A percentile compares a stretch with the other conserved stretches of the same genome.
These are phyloP conservation scores for Larix kaempferi DNA, from an alignment of 75 land plant species.

Conservation along the genomic window DNA sequence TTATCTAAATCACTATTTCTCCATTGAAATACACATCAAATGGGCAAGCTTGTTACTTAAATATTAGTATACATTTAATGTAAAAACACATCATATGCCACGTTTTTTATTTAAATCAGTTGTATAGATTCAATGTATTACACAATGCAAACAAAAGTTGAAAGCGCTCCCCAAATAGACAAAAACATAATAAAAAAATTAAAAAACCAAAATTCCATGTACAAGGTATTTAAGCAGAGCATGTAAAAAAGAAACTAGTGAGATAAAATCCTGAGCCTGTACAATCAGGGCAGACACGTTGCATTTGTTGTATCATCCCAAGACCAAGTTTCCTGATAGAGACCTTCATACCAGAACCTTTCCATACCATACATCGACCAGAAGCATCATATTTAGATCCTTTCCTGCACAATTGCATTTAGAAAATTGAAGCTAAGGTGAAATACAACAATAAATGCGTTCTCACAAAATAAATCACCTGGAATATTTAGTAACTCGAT, in stretches of 20 bases:
- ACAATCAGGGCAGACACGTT: conserved; percentile 75
- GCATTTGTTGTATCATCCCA: conserved; percentile 94
- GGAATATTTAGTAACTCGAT: no score
- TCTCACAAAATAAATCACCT: no score
- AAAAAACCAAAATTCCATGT: not conserved
- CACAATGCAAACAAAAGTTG: no score
- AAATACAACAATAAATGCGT: not conserved
- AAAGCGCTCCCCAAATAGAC: no score
- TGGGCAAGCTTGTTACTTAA: not conserved
- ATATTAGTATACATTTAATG: not conserved
- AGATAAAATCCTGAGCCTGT: conserved; percentile 51
- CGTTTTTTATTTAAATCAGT: not conserved
- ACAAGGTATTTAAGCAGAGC: not conserved
- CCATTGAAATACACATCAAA: no score
- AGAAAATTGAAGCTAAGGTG: not conserved
- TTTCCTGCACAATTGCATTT: conserved; percentile 39
- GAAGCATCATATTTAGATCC: conserved; percentile 87
- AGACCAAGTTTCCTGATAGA: conserved; percentile 76
- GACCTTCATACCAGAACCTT: conserved; percentile 74
- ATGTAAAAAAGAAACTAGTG: not conserved
- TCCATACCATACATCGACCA: conserved; percentile 62
- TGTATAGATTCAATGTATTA: no score
- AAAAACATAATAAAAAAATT: no score
- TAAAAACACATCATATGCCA: no score
- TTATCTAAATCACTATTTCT: no score